A percentile compares a stretch with the other conserved stretches of the same genome.
Conservation (phyloP, 78 protist genomes). For the Dictyostelium brefeldianum region DNA sequence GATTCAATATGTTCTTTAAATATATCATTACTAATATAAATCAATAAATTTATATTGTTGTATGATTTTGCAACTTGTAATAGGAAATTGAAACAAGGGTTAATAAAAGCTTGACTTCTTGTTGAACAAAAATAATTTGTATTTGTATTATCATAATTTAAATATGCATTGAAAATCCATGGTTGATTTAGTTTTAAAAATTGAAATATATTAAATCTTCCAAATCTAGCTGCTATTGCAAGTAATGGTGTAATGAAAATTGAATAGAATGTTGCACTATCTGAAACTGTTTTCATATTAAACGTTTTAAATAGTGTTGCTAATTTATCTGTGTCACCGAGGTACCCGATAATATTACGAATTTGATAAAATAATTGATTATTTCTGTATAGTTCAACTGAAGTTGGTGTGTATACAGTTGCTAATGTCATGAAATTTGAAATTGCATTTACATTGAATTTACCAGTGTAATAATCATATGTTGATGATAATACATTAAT, state of each 20-base stretch:
- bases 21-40: no score
- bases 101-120: no score
- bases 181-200: neutral
- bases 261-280: neutral
- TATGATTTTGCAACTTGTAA: no score
- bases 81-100: no score
- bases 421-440: neutral
- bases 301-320: neutral
- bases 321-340: neutral
- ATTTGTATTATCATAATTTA: no score
- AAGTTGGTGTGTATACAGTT: neutral
- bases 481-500: neutral
- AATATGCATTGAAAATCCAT: neutral
- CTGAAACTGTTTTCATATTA: neutral
- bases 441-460: neutral
- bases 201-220: neutral
- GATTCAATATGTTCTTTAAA: no score
- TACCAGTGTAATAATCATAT: neutral
- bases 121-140: no score
- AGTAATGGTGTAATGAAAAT: neutral
- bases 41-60: no score
- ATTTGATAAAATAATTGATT: neutral
- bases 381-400: neutral
- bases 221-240: neutral
- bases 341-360: neutral